Percentiles rank a stretch among this genome's conserved stretches.
phyloP scores from a whole-genome alignment of 2,329 filamentous ascomycete species.

The Phyllosticta citrichinensis region DNA sequence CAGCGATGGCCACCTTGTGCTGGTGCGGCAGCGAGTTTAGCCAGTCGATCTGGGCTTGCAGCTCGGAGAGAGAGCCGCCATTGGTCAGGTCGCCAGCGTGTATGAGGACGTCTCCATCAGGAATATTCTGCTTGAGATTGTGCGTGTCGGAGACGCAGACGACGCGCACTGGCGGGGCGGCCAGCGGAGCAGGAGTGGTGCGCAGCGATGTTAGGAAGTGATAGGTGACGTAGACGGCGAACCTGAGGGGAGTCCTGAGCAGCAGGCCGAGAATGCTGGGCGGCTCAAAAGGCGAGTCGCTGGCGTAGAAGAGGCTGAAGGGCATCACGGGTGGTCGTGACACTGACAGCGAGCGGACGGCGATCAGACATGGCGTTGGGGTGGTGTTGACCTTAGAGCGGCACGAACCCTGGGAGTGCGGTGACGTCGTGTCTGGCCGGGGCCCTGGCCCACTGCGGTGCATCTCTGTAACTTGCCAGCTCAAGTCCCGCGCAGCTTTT shows the following conservation, averaged over 20 bases:
- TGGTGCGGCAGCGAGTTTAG: conserved; percentile 61
- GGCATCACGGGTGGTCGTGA: background rate
- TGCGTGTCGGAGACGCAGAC: conserved; percentile 92
- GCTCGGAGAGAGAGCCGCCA: conserved; percentile 57
- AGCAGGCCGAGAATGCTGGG: background rate
- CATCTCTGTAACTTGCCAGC: background rate
- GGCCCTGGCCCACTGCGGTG: background rate
- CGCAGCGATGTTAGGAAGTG: conserved; percentile 56
- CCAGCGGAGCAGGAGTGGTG: conserved; percentile 47
- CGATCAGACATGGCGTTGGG: background rate
- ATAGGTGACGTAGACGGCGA: conserved; percentile 48
- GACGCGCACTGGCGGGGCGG: conserved; percentile 55
- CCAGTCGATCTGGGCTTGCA: conserved; percentile 83
- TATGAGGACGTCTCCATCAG: conserved; percentile 73
- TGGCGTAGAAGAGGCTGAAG: conserved; percentile 4
- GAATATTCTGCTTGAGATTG: conserved; percentile 51
- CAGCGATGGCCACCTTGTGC: conserved; percentile 73
- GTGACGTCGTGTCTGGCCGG: background rate
- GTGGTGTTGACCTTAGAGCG: background rate
- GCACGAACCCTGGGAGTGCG: background rate
- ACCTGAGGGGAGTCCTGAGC: conserved; percentile 6
- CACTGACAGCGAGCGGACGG: background rate
- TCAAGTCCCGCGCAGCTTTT: background rate
- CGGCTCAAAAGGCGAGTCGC: conserved; percentile 9
- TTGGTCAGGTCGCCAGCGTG: conserved; percentile 82